These are phyloP conservation scores for Pseudohalonectria lignicola DNA, from an alignment of 2,329 filamentous ascomycete genomes.

Conservation along the genomic window DNA sequence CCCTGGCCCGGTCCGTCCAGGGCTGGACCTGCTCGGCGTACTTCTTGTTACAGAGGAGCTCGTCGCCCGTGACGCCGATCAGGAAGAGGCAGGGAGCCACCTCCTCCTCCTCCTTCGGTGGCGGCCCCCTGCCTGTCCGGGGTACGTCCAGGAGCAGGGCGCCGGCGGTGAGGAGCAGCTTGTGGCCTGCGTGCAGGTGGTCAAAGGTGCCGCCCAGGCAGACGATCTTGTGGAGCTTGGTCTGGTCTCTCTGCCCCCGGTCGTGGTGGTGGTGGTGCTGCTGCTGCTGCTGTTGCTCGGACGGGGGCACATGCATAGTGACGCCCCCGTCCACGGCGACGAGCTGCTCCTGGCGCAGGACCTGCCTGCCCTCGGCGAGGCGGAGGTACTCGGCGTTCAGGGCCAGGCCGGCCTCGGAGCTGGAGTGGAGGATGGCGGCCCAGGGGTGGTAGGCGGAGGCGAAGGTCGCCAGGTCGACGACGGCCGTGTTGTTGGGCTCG, in stretches of 20 bases:
- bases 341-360: constrained; percentile 37
- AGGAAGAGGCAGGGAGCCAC: constrained; percentile 55
- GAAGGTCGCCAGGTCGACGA: constrained; percentile 28
- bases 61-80: constrained; percentile 81
- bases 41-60: constrained; percentile 80
- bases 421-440: constrained; percentile 54
- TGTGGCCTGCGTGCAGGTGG: constrained; percentile 90
- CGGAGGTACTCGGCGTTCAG: constrained; percentile 39
- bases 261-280: neutral
- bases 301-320: constrained; percentile 24
- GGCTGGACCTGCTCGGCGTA: constrained; percentile 69
- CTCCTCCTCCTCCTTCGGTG: constrained; percentile 13
- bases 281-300: neutral
- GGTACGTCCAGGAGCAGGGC: constrained; percentile 54
- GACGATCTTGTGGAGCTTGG: constrained; percentile 45
- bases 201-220: constrained; percentile 93
- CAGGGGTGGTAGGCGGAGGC: constrained; percentile 44
- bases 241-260: constrained; percentile 6
- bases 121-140: neutral
- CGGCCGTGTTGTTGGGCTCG: constrained; percentile 25
- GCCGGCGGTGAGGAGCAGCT: constrained; percentile 85
- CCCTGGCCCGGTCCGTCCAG: constrained; percentile 64
- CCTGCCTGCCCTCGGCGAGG: constrained; percentile 33
- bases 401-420: constrained; percentile 51
- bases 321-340: constrained; percentile 41